These are phyloP conservation scores for Isoetes taiwanensis DNA, from an alignment of 75 land plant species.

Conservation along the genomic window DNA sequence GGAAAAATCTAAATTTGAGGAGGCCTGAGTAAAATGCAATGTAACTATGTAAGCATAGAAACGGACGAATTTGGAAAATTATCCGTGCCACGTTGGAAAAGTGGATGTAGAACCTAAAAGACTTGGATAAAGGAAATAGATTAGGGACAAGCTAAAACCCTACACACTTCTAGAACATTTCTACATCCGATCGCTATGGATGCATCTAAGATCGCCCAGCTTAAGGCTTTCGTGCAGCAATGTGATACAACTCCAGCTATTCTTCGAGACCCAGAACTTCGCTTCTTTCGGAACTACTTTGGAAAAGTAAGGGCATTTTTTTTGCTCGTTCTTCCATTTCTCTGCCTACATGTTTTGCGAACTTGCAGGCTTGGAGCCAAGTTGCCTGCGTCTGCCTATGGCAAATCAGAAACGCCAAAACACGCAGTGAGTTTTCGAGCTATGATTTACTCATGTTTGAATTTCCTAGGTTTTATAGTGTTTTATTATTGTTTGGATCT, in stretches of 20 bases:
- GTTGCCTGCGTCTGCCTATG: slow-evolving; percentile 47
- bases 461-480: too few relatives aligned
- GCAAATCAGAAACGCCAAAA: slow-evolving; percentile 21
- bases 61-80: too few relatives aligned
- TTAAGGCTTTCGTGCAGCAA: slow-evolving; percentile 61
- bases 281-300: slow-evolving; percentile 86
- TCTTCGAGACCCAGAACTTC: slow-evolving; percentile 46
- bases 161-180: too few relatives aligned
- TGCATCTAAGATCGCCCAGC: slow-evolving; percentile 38
- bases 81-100: too few relatives aligned
- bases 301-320: slow-evolving; percentile 46
- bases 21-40: too few relatives aligned
- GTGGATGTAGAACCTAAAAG: too few relatives aligned
- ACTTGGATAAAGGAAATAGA: too few relatives aligned
- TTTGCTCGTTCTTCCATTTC: neutral
- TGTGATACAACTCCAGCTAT: slow-evolving; percentile 48
- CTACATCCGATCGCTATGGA: slow-evolving; percentile 50
- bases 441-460: neutral
- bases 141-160: too few relatives aligned
- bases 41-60: too few relatives aligned
- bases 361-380: slow-evolving; percentile 53
- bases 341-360: slow-evolving; percentile 4
- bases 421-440: slow-evolving; percentile 5
- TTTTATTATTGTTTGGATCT: neutral
- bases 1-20: too few relatives aligned